Evolutionary conservation across 2,329 filamentous ascomycete genomes (phyloP), one percentile per base, ranked within the genome.

Genomic region (Diaporthe citrichinensis): DNA sequence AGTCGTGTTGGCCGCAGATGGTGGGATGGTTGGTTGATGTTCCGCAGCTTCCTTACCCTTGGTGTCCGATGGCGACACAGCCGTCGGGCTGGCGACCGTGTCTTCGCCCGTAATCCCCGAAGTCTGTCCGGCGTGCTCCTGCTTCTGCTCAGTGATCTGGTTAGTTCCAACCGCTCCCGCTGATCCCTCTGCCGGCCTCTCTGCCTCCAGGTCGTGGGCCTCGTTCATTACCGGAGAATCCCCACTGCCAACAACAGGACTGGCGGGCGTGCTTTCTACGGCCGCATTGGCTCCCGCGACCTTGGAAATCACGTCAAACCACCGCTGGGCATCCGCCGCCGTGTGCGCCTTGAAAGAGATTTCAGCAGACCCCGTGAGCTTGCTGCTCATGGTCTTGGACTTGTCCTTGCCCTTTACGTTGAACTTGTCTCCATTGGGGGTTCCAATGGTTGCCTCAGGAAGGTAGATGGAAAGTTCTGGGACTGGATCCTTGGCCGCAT

Each of bases 321-420:
- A 98, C 84, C 95, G 94, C 84, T 93, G 88, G 0, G 96, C 95
- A 78, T 98, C 95, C 39, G 90, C 88, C 3, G 94, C 84, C 1
- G 94, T 95, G 84, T 95, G 93, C 0, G 96, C 95, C 86, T 97
- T 97, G 91, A 98, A 98, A 41, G 90, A 87, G 51, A 97, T 88
- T 84, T 98, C 96, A 55, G 95, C 92, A 36, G 86, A 91, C 78
- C 96, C 94, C 65, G 93, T 91, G 78, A 98, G 90, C 82, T 95
- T 96, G 86, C 93, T 94, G 81, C 93, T 92, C 78, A 98, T 86
- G 78, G 93, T 94, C 82, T 94, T 94, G 81, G 93, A 93, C 74
- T 93, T 91, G 83, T 99, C 96, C 85, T 98, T 98, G 84, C 97
- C 97, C 87, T 98, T 98, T 84, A 99, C 89, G 81, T 92, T 95